These are phyloP conservation scores for Rhododendron simsii DNA, from an alignment of 148 eudicot genomes.

Conservation along the genomic window DNA sequence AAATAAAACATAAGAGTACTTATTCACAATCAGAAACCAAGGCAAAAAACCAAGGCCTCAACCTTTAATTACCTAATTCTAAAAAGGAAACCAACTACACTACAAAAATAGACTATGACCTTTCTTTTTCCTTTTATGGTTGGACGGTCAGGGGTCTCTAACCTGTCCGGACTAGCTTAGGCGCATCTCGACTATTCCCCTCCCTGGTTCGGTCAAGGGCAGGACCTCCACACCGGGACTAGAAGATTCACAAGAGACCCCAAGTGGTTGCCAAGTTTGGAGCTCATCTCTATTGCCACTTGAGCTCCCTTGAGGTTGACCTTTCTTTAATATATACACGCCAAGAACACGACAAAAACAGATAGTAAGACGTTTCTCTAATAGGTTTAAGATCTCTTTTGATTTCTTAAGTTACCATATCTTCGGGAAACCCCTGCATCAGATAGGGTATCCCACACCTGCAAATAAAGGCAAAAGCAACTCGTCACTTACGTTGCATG, in stretches of 20 bases:
- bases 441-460: conserved; percentile 4
- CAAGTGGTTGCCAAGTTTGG: not conserved
- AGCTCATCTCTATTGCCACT: too few species aligned
- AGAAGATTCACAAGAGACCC: not conserved
- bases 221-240: too few species aligned
- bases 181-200: too few species aligned
- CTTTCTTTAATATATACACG: not conserved
- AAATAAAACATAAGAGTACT: not conserved
- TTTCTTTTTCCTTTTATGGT: too few species aligned
- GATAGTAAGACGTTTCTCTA: not conserved
- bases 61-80: not conserved
- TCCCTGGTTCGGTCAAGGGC: too few species aligned
- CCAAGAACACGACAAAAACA: not conserved
- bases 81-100: not conserved
- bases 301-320: not conserved
- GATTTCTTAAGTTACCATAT: not conserved
- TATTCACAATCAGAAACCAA: not conserved
- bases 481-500: not conserved
- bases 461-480: not conserved
- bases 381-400: not conserved
- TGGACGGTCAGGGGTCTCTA: too few species aligned
- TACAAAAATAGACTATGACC: not conserved
- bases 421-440: not conserved
- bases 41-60: not conserved
- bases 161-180: not conserved